Evolutionary conservation across 1,284 basidiomycete species (phyloP), one percentile per base, ranked within the genome.

Genomic region (Sanguinoderma infundibulare): DNA sequence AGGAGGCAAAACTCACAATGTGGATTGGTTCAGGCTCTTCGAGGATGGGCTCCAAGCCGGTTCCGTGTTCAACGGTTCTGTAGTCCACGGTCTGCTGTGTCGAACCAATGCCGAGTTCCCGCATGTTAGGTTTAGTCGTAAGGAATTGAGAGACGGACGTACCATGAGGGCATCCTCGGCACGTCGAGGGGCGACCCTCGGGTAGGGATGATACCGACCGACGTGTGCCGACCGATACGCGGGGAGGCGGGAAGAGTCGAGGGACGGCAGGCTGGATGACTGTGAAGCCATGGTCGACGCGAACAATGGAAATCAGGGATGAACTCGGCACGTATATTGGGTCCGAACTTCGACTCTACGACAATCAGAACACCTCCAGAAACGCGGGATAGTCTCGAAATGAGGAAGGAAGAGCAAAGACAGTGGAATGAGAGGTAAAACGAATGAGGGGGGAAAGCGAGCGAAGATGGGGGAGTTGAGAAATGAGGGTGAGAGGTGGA

Each of bases 81-180:
- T 49, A 32, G 30, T 49, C 46, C n/a, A 49, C 46, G 15, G 46
- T 49, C 32, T 49, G 46, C 46, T 49, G 28, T 32, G n/a, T 8
- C 15, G 17, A 20, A 28, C 28, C 28, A 26, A 30, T 17, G 7
- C 26, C 12, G 26, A 15, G 26, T 17, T 6, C 28, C 8, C 17
- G 9, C 12, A 10, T 26, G 46, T 49, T 28, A 49, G 46, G 9
- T 49, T 20, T 32, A 17, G 20, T 28, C 1, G 8, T 32, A 3
- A 26, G 46, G 30, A 1, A 28, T 3, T 7, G n/a, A 30, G 17
- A 1, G 46, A n/a, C 32, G n/a, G 22, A 75, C 68, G 35, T 72
- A 76, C 62, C 62, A 63, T 60, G 26, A 67, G 54, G 9, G 60
- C 47, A 32, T 67, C 65, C 38, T 63, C 60, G 6, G 50, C 53